A percentile compares a stretch with the other conserved stretches of the same genome.
These are phyloP conservation scores for Aspergillus leporis DNA, from an alignment of 495 filamentous ascomycete species.

Conservation along the genomic window DNA sequence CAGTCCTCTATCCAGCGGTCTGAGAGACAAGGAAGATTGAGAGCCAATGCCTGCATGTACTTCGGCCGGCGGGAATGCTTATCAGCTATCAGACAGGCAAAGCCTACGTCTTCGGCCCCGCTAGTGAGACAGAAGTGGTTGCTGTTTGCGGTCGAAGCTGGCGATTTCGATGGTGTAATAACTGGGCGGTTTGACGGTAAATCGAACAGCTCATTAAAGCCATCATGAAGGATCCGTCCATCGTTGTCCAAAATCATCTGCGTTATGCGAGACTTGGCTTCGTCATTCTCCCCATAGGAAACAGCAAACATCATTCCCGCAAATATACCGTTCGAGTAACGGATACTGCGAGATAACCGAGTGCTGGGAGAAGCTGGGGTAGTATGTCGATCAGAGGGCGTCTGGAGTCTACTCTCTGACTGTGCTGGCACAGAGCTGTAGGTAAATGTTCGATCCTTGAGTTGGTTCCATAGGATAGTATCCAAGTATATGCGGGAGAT, in stretches of 20 bases:
- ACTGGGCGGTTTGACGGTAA: slow-evolving; percentile 38
- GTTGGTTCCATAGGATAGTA: slow-evolving; percentile 48
- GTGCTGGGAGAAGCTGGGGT: slow-evolving; percentile 45
- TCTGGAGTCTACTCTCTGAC: slow-evolving; percentile 32
- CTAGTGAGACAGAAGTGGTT: slow-evolving; percentile 48
- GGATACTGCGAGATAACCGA: slow-evolving; percentile 40
- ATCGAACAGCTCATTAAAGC: slow-evolving; percentile 85
- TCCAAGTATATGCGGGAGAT: slow-evolving; percentile 51
- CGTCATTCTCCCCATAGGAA: slow-evolving; percentile 62
- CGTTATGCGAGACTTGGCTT: slow-evolving; percentile 50
- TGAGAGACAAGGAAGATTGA: slow-evolving; percentile 83
- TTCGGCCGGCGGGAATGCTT: slow-evolving; percentile 85
- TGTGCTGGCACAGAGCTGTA: slow-evolving; percentile 24
- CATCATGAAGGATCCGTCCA: slow-evolving; percentile 68
- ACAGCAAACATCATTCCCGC: slow-evolving; percentile 79
- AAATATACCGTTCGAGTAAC: slow-evolving; percentile 54
- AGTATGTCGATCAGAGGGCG: slow-evolving; percentile 42
- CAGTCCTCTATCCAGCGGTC: slow-evolving; percentile 80
- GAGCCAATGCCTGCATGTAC: slow-evolving; percentile 91
- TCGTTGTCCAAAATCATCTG: slow-evolving; percentile 61
- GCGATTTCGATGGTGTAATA: slow-evolving; percentile 30
- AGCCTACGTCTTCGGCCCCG: slow-evolving; percentile 60
- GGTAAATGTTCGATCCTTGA: slow-evolving; percentile 46
- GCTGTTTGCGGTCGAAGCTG: slow-evolving; percentile 9
- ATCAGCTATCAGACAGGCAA: slow-evolving; percentile 83